Conservation (phyloP, 2,329 filamentous ascomycete species). For the Xylariaceae sp. region DNA sequence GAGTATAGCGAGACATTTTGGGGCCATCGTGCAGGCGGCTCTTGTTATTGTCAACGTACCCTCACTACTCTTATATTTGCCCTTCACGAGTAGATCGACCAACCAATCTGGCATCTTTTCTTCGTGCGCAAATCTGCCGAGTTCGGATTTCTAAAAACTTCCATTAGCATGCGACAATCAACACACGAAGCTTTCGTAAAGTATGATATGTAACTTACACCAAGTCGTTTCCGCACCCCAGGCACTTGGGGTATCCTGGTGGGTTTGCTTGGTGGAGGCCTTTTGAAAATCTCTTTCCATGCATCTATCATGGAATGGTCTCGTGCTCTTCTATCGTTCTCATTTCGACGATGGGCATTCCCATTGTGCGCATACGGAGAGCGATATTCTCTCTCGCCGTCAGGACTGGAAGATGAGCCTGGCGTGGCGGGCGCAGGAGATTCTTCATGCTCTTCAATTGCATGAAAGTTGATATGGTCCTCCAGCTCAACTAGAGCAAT, state of each 20-base stretch:
- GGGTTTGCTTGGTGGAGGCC: constrained; percentile 10
- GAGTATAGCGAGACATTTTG: not conserved
- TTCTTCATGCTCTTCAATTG: constrained; percentile 47
- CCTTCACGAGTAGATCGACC: constrained; percentile 57
- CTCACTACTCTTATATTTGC: constrained; percentile 53
- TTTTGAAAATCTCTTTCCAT: constrained; percentile 31
- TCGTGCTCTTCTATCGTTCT: constrained; percentile 12
- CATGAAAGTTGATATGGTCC: constrained; percentile 59
- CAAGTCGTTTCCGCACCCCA: constrained; percentile 12
- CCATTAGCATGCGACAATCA: not conserved
- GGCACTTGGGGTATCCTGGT: not conserved
- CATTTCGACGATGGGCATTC: constrained; percentile 5
- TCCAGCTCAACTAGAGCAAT: constrained; percentile 51
- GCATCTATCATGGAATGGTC: constrained; percentile 22
- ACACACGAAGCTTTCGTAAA: not conserved
- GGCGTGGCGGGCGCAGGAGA: constrained; percentile 13
- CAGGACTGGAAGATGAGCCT: not conserved
- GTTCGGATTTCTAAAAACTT: constrained; percentile 51
- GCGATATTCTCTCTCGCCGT: constrained; percentile 11
- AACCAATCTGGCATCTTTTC: constrained; percentile 72
- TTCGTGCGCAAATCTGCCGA: constrained; percentile 72
- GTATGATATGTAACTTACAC: constrained; percentile 11
- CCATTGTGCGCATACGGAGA: constrained; percentile 17
- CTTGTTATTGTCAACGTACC: constrained; percentile 36
- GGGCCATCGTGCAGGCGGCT: not conserved